These are phyloP conservation scores for Leccinum subrobustum DNA, from an alignment of 1,284 basidiomycete species.

Conservation along the genomic window DNA sequence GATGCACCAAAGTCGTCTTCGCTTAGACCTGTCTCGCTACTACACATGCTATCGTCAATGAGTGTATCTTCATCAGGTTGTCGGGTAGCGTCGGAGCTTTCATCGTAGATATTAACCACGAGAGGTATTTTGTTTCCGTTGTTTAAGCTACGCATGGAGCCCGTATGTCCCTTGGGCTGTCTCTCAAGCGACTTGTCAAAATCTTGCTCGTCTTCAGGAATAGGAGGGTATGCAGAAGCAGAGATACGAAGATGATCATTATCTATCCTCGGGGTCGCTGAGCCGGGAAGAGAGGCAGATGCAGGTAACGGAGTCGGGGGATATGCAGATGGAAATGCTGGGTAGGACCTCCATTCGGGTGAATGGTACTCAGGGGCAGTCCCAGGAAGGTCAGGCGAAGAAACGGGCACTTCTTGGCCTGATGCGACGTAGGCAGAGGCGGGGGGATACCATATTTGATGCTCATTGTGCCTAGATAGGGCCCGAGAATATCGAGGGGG, in stretches of 20 bases:
- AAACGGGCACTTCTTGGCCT: conserved; percentile 2
- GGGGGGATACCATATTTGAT: conserved; percentile 44
- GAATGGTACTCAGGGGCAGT: conserved; percentile 30
- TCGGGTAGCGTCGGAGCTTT: conserved; percentile 17
- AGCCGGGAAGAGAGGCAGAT: conserved; percentile 20
- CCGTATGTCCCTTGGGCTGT: conserved; percentile 57
- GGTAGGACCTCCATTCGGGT: conserved; percentile 46
- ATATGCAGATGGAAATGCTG: conserved; percentile 54
- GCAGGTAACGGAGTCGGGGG: conserved; percentile 44
- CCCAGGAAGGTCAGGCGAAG: conserved; percentile 17
- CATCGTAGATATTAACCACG: conserved; percentile 12
- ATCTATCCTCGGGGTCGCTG: conserved; percentile 6
- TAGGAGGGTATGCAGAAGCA: conserved; percentile 26
- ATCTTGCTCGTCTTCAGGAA: conserved; percentile 47
- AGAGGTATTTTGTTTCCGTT: conserved; percentile 33
- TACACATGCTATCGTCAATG: conserved; percentile 26
- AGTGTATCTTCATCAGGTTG: conserved; percentile 24
- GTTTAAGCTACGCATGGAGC: conserved; percentile 60
- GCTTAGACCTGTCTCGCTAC: conserved; percentile 29
- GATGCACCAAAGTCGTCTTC: conserved; percentile 64
- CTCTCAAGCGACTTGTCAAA: conserved; percentile 63
- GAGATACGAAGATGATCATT: conserved; percentile 18
- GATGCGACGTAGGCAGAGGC: conserved; percentile 29
- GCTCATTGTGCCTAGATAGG: conserved; percentile 17
- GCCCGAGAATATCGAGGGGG: conserved; percentile 29